These are phyloP conservation scores for Candida methanosorbosa DNA, from an alignment of 805 yeast genomes.

Conservation along the genomic window DNA sequence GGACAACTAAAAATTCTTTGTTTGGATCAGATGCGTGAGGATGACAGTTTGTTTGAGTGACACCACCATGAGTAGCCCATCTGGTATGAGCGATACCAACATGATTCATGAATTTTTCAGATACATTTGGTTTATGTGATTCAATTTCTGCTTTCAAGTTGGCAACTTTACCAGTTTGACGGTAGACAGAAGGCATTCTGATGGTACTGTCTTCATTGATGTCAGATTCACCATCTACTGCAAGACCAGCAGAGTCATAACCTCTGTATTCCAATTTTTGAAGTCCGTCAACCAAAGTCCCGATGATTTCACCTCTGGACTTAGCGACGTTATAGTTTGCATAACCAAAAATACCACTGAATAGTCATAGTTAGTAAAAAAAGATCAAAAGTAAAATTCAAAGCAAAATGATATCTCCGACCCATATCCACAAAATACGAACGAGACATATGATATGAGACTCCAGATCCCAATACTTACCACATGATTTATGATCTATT, in stretches of 20 bases:
- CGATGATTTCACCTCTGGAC: conserved; percentile 86
- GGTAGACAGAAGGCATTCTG: conserved; percentile 63
- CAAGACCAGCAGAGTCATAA: conserved; percentile 94
- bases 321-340: conserved; percentile 91
- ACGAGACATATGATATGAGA: too few relatives aligned
- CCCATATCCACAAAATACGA: too few relatives aligned
- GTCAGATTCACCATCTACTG: conserved; percentile 78
- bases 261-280: conserved; percentile 93
- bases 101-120: conserved; percentile 68
- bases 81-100: conserved; percentile 98
- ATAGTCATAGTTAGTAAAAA: neutral
- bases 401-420: too few relatives aligned
- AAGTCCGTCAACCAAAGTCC: conserved; percentile 80
- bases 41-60: conserved; percentile 79
- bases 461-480: too few relatives aligned
- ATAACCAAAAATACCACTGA: conserved; percentile 94
- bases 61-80: conserved; percentile 99
- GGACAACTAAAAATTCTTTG: conserved; percentile 87
- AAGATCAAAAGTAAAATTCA: too few relatives aligned
- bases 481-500: too few relatives aligned
- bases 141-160: conserved; percentile 63
- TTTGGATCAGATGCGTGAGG: conserved; percentile 86
- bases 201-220: conserved; percentile 25
- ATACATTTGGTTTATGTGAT: conserved; percentile 40
- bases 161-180: conserved; percentile 87